Conservation (phyloP, 495 filamentous ascomycete species). For the Xylaria palmicola region DNA sequence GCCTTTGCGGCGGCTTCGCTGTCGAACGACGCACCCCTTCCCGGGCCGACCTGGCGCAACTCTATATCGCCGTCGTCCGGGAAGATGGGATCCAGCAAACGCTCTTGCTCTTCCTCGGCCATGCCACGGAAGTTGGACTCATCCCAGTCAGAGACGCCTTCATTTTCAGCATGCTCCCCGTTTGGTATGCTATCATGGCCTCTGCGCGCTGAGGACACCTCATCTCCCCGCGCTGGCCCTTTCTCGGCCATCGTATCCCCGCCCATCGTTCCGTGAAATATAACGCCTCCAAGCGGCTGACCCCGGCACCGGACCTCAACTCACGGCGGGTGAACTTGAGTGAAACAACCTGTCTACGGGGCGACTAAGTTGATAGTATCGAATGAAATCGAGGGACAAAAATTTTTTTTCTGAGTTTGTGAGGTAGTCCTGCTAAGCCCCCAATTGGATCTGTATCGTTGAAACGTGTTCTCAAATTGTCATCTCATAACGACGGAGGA, state of each 20-base stretch:
- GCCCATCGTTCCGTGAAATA: background rate
- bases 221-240: background rate
- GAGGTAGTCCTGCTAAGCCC: background rate
- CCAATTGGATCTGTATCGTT: background rate
- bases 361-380: background rate
- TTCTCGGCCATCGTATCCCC: background rate
- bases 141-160: slow-evolving; percentile 1
- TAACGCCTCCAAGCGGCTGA: background rate
- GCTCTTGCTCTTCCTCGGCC: slow-evolving; percentile 44
- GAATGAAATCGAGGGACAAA: background rate
- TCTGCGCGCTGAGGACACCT: background rate
- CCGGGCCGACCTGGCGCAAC: slow-evolving; percentile 23
- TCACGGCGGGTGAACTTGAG: background rate
- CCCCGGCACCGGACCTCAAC: background rate
- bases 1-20: slow-evolving; percentile 32
- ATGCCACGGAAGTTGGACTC: slow-evolving; percentile 25
- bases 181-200: background rate
- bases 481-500: background rate
- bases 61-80: slow-evolving; percentile 40
- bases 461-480: slow-evolving; percentile 4
- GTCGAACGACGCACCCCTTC: slow-evolving; percentile 29
- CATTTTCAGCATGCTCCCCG: background rate
- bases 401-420: background rate
- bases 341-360: background rate
- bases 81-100: slow-evolving; percentile 50